A percentile compares a stretch with the other conserved stretches of the same genome.
phyloP scores from a whole-genome alignment of 306 rosid species.

The Leucaena leucocephala region DNA sequence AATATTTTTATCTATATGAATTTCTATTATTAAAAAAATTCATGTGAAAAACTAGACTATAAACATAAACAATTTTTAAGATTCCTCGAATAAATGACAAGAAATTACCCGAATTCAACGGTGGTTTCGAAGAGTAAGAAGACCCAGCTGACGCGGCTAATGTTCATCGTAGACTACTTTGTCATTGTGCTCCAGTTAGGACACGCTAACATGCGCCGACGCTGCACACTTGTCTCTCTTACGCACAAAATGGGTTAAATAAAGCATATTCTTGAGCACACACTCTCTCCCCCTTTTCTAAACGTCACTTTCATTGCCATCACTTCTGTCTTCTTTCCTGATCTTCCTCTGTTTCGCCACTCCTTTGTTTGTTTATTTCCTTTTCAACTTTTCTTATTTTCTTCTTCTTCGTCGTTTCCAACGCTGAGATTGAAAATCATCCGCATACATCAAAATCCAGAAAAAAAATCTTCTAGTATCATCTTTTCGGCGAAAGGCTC shows the following conservation, averaged over 20 bases:
- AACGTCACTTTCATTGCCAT: slow-evolving; percentile 34
- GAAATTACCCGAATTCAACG: neutral
- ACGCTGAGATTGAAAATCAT: neutral
- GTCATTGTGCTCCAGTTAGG: neutral
- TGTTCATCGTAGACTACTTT: neutral
- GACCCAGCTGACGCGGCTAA: neutral
- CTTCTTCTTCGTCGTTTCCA: neutral
- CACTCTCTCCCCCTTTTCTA: slow-evolving; percentile 23
- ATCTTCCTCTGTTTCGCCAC: slow-evolving; percentile 35
- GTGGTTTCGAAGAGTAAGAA: neutral
- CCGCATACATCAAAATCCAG: slow-evolving; percentile 17
- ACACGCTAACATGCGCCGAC: neutral
- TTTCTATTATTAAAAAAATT: too few species aligned
- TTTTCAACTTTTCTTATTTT: neutral
- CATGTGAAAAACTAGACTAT: too few species aligned
- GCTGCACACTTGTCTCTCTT: neutral
- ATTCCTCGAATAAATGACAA: too few species aligned
- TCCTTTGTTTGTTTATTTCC: neutral
- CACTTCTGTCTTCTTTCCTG: slow-evolving; percentile 15
- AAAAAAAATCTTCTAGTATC: neutral
- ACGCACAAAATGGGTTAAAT: neutral
- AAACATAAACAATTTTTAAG: too few species aligned
- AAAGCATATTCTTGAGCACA: slow-evolving; percentile 7
- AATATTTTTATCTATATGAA: too few species aligned
- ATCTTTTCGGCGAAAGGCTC: neutral